Conservation (phyloP, 75 land plant species). For the Pinus taeda region DNA sequence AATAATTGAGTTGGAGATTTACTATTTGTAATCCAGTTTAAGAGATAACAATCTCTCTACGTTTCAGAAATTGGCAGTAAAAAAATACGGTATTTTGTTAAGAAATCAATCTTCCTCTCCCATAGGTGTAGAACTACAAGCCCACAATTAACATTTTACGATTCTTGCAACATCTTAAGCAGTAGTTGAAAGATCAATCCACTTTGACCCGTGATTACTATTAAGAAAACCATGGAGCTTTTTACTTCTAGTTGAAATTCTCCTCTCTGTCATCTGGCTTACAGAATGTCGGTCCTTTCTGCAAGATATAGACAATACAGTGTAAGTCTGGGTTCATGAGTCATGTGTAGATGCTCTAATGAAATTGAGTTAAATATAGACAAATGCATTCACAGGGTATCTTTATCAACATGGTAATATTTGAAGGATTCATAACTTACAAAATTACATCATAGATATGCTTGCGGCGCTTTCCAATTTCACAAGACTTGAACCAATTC, state of each 20-base stretch:
- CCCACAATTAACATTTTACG: too few species aligned
- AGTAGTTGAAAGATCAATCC: slow-evolving; percentile 8
- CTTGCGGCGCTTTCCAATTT: slow-evolving; percentile 5
- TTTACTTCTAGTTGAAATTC: slow-evolving; percentile 14
- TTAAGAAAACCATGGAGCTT: slow-evolving; percentile 5
- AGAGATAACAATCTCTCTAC: too few species aligned
- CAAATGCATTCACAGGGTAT: background rate
- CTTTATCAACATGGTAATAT: background rate
- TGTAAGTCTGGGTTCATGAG: background rate
- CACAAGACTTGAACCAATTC: slow-evolving; percentile 6
- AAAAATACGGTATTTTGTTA: too few species aligned
- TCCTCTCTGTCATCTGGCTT: background rate
- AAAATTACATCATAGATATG: slow-evolving; percentile 1
- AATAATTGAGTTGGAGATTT: too few species aligned
- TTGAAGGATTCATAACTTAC: background rate
- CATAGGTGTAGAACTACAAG: too few species aligned
- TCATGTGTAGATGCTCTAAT: background rate
- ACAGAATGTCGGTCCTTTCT: slow-evolving; percentile 5
- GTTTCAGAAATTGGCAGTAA: too few species aligned
- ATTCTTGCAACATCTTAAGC: background rate
- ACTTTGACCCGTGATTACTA: background rate
- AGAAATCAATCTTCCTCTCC: too few species aligned
- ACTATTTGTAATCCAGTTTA: too few species aligned
- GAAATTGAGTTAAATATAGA: background rate
- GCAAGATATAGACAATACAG: background rate